Evolutionary conservation across 495 filamentous ascomycete species (phyloP), one percentile per base, ranked within the genome.

Genomic region (Talaromyces stipitatus): DNA sequence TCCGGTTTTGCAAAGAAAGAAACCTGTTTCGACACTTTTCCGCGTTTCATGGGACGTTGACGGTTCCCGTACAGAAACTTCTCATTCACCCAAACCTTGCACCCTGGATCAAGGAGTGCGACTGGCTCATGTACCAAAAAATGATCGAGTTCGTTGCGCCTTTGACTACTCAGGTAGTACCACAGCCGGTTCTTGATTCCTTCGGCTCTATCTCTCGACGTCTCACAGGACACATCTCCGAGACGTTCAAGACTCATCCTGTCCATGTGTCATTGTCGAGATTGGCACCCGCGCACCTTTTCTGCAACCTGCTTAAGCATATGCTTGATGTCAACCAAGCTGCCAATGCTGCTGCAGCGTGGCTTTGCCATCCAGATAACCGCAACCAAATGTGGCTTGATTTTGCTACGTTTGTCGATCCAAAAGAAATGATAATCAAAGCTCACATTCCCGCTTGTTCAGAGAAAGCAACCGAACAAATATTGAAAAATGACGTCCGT

Each of bases 41-140:
- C 30, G 92, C 92, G 8, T 97, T 97, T 70, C 89, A 95, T 60
- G 95, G 94, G 54, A 96, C 91, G 2, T 78, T 98, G 62, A 97
- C 94, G 14, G 91, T 95, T 66, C 95, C 95, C 3, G 91, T 96
- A n/a, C 92, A 96, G 72, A 97, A 92, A 70, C 79, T 98, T 10
- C 85, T 98, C 58, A 83, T 85, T 6, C 83, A 94, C 61, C 88
- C 87, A 2, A 83, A 80, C 55, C 76, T 98, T 50, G 89, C 91
- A 12, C 82, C 87, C 2, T 98, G 94, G 94, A 95, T 98, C 60
- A 87, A 90, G 62, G 87, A 95, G 66, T 96, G 90, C 62, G 94
- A 98, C 62, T 92, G 91, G 75, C 75, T 91, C 33, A 90, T 97
- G 78, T 98, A 98, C 66, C 90, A 88, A 69, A 91, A 91, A 61